phyloP scores from a whole-genome alignment of 805 yeast species.

The Kluyveromyces aestuarii region DNA sequence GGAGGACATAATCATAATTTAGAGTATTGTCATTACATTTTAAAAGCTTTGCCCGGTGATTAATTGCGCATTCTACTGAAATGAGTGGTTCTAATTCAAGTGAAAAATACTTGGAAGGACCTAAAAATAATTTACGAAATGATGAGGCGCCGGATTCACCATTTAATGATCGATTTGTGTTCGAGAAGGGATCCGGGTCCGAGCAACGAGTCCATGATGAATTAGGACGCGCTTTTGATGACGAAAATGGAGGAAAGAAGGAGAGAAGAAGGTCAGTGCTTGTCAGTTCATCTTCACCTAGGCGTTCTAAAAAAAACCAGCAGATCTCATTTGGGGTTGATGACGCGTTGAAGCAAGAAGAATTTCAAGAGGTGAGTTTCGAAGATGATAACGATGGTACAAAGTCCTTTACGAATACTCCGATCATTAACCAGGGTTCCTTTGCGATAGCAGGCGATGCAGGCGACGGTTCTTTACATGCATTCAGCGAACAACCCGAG shows the following conservation, averaged over 20 bases:
- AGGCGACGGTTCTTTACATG: neutral
- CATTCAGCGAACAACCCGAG: slow-evolving; percentile 5
- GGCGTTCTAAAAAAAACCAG: slow-evolving; percentile 4
- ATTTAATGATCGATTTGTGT: slow-evolving; percentile 22
- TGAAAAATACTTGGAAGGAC: neutral
- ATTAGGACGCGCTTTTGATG: neutral
- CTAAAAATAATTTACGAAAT: neutral
- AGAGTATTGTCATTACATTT: neutral
- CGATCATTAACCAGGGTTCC: slow-evolving; percentile 12
- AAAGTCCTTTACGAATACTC: slow-evolving; percentile 23
- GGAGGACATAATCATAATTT: neutral
- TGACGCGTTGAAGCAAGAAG: slow-evolving; percentile 8
- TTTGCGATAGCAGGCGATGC: slow-evolving; percentile 5
- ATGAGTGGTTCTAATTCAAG: neutral
- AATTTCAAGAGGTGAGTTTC: slow-evolving; percentile 11
- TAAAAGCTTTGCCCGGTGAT: neutral
- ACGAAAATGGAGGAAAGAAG: neutral
- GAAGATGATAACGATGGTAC: slow-evolving; percentile 13
- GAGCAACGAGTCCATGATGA: neutral
- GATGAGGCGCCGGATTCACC: slow-evolving; percentile 19
- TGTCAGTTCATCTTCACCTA: neutral
- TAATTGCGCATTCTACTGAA: neutral
- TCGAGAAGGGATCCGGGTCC: slow-evolving; percentile 8
- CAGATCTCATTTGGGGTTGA: slow-evolving; percentile 11
- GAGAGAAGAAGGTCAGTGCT: neutral